Conservation (phyloP, 306 rosid genomes). For the Cicer bijugum region DNA sequence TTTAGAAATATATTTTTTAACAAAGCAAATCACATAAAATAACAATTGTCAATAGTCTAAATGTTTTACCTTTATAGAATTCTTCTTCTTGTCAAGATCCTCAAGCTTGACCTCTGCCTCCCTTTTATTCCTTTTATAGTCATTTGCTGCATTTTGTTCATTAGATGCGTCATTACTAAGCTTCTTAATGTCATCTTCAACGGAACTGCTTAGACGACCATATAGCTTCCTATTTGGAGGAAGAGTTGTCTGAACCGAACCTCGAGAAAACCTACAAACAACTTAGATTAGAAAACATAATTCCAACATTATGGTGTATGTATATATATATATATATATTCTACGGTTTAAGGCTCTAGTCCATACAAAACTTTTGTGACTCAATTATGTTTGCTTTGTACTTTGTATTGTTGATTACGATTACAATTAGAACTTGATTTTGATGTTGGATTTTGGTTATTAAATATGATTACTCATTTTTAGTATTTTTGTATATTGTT, state of each 20-base stretch:
- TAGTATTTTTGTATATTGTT: too few species aligned
- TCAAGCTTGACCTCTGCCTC: constrained; percentile 62
- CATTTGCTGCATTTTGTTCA: constrained; percentile 52
- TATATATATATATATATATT: neutral
- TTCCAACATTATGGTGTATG: constrained; percentile 9
- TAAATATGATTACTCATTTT: too few species aligned
- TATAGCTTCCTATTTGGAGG: constrained; percentile 54
- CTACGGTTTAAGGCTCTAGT: neutral
- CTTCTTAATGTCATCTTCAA: constrained; percentile 58
- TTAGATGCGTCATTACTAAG: constrained; percentile 49
- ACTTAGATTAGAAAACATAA: constrained; percentile 25
- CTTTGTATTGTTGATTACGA: too few species aligned
- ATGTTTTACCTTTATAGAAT: constrained; percentile 62
- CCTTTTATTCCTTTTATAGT: constrained; percentile 59
- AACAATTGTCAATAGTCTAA: constrained; percentile 17
- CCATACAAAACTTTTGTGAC: constrained; percentile 2
- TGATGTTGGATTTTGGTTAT: too few species aligned
- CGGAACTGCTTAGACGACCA: constrained; percentile 75
- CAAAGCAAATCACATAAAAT: neutral
- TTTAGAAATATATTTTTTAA: neutral
- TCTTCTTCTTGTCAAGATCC: constrained; percentile 50
- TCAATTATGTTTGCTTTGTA: too few species aligned
- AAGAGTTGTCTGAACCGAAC: constrained; percentile 74
- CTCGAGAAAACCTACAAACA: constrained; percentile 75
- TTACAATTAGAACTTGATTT: too few species aligned